These are phyloP conservation scores for Pleurotus eryngii DNA, from an alignment of 768 basidiomycete genomes.

Conservation along the genomic window DNA sequence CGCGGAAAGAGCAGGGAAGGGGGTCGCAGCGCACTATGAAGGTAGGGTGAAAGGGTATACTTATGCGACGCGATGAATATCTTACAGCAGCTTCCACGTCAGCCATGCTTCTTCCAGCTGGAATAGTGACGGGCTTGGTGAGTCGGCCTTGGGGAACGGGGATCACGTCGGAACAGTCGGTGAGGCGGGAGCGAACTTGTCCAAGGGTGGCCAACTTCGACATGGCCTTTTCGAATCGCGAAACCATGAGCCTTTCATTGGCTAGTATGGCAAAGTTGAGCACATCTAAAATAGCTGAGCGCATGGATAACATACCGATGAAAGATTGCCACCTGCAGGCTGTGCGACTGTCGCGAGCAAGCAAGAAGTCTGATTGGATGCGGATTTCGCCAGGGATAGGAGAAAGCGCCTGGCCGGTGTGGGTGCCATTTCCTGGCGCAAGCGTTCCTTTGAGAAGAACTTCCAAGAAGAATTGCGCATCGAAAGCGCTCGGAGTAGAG, in stretches of 20 bases:
- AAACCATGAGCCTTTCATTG: conserved; percentile 20
- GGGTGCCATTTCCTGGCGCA: conserved; percentile 22
- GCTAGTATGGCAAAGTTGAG: conserved; percentile 7
- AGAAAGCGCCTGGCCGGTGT: conserved; percentile 20
- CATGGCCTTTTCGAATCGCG: conserved; percentile 27
- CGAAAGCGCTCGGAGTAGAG: conserved; percentile 26
- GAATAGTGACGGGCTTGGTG: conserved; percentile 18
- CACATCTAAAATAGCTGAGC: background rate
- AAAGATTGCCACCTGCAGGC: conserved; percentile 40
- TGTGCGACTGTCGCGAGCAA: conserved; percentile 28
- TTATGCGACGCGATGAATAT: background rate
- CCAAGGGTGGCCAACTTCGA: conserved; percentile 27
- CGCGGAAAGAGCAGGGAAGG: conserved; percentile 22
- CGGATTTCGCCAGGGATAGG: conserved; percentile 26
- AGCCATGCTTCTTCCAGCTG: conserved; percentile 24
- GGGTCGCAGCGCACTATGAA: conserved; percentile 16
- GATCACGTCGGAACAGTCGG: conserved; percentile 27
- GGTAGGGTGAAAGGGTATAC: background rate
- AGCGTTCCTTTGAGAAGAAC: conserved; percentile 22
- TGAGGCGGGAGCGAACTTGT: conserved; percentile 16
- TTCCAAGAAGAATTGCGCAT: conserved; percentile 30
- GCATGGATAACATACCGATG: conserved; percentile 18
- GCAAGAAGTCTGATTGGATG: conserved; percentile 23
- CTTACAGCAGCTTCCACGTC: conserved; percentile 25
- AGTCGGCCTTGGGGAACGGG: conserved; percentile 12